phyloP scores from a whole-genome alignment of 2,329 filamentous ascomycete species.

The Colletotrichum camelliae region DNA sequence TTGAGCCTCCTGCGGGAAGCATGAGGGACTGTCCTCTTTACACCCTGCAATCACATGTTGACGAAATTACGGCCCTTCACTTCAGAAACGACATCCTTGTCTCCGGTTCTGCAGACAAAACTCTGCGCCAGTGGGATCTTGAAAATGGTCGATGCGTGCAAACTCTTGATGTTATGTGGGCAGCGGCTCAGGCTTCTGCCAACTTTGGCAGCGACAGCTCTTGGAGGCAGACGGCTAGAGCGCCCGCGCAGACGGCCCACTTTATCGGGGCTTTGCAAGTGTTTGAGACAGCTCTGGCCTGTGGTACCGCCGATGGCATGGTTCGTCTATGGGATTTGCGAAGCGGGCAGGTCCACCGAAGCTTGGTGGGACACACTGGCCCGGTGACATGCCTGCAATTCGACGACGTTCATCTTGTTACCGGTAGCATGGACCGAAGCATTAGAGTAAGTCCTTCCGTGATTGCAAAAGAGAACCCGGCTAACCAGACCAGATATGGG shows the following conservation, averaged over 20 bases:
- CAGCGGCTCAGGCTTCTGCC: slow-evolving; percentile 85
- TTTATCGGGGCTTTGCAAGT: slow-evolving; percentile 96
- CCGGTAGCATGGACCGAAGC: slow-evolving; percentile 89
- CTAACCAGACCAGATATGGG: slow-evolving; percentile 82
- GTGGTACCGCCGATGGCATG: slow-evolving; percentile 97
- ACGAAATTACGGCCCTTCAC: slow-evolving; percentile 92
- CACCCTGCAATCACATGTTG: slow-evolving; percentile 87
- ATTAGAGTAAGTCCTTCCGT: slow-evolving; percentile 76
- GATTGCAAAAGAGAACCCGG: not conserved
- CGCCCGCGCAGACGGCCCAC: slow-evolving; percentile 74
- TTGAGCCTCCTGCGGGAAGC: slow-evolving; percentile 77
- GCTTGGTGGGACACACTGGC: slow-evolving; percentile 92
- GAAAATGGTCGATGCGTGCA: slow-evolving; percentile 97
- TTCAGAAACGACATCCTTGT: slow-evolving; percentile 90
- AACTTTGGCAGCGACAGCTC: slow-evolving; percentile 65
- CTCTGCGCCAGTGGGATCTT: slow-evolving; percentile 95
- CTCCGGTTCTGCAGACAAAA: slow-evolving; percentile 97
- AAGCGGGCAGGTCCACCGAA: slow-evolving; percentile 95
- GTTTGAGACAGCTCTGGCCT: slow-evolving; percentile 93
- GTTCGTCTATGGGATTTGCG: slow-evolving; percentile 95
- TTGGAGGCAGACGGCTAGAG: slow-evolving; percentile 77
- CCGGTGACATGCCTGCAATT: slow-evolving; percentile 95
- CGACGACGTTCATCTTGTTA: slow-evolving; percentile 93
- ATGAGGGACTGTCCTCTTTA: slow-evolving; percentile 92
- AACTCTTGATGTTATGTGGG: slow-evolving; percentile 97